Conservation (phyloP, 106 monocot species). For the Acorus gramineus region DNA sequence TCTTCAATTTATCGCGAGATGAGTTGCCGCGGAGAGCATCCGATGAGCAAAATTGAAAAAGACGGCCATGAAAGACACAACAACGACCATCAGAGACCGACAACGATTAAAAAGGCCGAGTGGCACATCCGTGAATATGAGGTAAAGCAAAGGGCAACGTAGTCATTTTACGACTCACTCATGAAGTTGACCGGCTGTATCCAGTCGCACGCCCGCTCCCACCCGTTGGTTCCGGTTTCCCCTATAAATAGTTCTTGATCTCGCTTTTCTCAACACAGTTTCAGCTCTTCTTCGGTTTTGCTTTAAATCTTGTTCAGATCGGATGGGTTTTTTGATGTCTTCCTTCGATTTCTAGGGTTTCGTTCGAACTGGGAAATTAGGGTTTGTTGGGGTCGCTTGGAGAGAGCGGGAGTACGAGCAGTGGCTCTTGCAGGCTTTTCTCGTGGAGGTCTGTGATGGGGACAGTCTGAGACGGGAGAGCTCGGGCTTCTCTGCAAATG, state of each 20-base stretch:
- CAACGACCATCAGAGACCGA: too few relatives aligned
- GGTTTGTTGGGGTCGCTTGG: slow-evolving; percentile 1
- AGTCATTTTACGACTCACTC: too few relatives aligned
- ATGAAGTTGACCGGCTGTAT: slow-evolving; percentile 6
- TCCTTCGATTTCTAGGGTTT: slow-evolving; percentile 1
- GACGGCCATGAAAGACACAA: too few relatives aligned
- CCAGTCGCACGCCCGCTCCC: slow-evolving; percentile 8
- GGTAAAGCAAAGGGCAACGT: too few relatives aligned
- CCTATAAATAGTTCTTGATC: slow-evolving; percentile 1
- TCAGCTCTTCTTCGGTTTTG: not conserved
- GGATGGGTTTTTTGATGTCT: not conserved
- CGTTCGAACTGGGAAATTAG: not conserved
- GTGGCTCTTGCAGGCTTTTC: not conserved
- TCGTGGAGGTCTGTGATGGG: not conserved
- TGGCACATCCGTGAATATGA: too few relatives aligned
- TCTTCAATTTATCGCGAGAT: too few relatives aligned
- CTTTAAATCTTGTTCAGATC: not conserved
- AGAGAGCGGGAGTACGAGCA: not conserved
- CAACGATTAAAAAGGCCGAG: too few relatives aligned
- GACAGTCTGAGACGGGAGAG: not conserved
- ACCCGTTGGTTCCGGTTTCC: slow-evolving; percentile 9
- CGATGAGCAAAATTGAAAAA: too few relatives aligned
- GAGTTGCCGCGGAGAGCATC: too few relatives aligned
- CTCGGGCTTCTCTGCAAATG: slow-evolving; percentile 2
- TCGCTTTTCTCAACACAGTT: not conserved